Percentiles rank a stretch among this genome's conserved stretches.
phyloP scores from a whole-genome alignment of 768 basidiomycete species.

The Boletus reticuloceps region DNA sequence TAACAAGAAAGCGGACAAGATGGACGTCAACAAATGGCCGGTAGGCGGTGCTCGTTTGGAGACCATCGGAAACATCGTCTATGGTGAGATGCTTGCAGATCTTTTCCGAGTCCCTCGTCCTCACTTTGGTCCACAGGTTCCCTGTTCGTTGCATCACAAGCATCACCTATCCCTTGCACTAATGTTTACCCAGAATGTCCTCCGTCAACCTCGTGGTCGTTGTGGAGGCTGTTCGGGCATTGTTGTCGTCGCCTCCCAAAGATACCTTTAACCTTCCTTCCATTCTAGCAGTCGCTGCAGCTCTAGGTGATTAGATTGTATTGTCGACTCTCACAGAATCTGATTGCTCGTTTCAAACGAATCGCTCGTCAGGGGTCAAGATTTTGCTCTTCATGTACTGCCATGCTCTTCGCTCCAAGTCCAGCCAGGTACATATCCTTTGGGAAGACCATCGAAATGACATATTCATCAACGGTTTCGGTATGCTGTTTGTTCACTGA shows the following conservation, averaged over 20 bases:
- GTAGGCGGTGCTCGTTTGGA: slow-evolving; percentile 88
- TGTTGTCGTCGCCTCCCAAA: slow-evolving; percentile 56
- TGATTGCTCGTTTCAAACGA: neutral
- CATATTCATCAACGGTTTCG: slow-evolving; percentile 78
- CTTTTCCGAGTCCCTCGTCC: neutral
- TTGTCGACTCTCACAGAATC: neutral
- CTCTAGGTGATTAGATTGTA: slow-evolving; percentile 50
- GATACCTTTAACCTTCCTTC: slow-evolving; percentile 76
- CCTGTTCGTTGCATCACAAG: slow-evolving; percentile 33
- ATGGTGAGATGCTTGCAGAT: slow-evolving; percentile 45
- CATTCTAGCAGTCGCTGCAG: slow-evolving; percentile 77
- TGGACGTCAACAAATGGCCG: slow-evolving; percentile 89
- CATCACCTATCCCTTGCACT: neutral
- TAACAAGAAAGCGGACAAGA: slow-evolving; percentile 63
- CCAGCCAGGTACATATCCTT: slow-evolving; percentile 90
- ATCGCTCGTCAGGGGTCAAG: slow-evolving; percentile 63
- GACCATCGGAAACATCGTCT: slow-evolving; percentile 86
- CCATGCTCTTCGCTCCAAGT: slow-evolving; percentile 68
- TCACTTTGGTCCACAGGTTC: slow-evolving; percentile 38
- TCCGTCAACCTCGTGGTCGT: slow-evolving; percentile 89
- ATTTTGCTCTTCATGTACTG: slow-evolving; percentile 87
- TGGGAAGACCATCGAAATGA: slow-evolving; percentile 98
- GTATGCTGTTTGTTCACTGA: slow-evolving; percentile 35
- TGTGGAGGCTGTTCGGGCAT: slow-evolving; percentile 78
- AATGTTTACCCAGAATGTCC: slow-evolving; percentile 61